Conservation (phyloP, 495 filamentous ascomycete genomes). For the Penicillium manginii region DNA sequence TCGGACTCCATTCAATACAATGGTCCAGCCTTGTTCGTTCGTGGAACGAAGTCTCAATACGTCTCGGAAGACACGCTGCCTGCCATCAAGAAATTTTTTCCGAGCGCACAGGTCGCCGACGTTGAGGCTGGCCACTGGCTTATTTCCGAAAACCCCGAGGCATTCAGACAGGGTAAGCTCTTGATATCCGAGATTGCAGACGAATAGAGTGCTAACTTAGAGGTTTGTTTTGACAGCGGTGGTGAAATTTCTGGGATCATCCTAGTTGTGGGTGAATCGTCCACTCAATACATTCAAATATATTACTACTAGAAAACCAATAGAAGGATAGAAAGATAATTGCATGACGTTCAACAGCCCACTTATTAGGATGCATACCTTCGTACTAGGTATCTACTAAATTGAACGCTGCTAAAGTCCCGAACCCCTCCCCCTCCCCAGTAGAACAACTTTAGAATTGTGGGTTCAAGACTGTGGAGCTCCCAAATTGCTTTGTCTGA, state of each 20-base stretch:
- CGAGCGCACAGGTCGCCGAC: slow-evolving; percentile 75
- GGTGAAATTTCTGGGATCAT: slow-evolving; percentile 41
- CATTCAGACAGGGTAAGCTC: slow-evolving; percentile 74
- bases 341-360: neutral
- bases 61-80: slow-evolving; percentile 88
- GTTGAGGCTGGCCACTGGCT: slow-evolving; percentile 94
- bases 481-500: neutral
- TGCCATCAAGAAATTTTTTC: slow-evolving; percentile 87
- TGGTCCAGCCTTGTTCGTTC: slow-evolving; percentile 79
- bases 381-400: too few relatives aligned
- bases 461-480: neutral
- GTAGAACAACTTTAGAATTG: neutral
- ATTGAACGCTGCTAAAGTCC: too few relatives aligned
- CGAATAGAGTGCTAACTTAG: slow-evolving; percentile 3
- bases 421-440: too few relatives aligned
- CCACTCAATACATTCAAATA: neutral
- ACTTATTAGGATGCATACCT: too few relatives aligned
- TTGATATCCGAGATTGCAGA: neutral
- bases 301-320: slow-evolving; percentile 5
- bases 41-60: slow-evolving; percentile 83
- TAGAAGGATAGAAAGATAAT: slow-evolving; percentile 14
- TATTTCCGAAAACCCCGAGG: slow-evolving; percentile 89
- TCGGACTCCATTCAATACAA: slow-evolving; percentile 58
- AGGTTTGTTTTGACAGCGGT: slow-evolving; percentile 35
- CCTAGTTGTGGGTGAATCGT: slow-evolving; percentile 2